phyloP scores from a whole-genome alignment of 768 basidiomycete genomes.

The Collybia mongolica region DNA sequence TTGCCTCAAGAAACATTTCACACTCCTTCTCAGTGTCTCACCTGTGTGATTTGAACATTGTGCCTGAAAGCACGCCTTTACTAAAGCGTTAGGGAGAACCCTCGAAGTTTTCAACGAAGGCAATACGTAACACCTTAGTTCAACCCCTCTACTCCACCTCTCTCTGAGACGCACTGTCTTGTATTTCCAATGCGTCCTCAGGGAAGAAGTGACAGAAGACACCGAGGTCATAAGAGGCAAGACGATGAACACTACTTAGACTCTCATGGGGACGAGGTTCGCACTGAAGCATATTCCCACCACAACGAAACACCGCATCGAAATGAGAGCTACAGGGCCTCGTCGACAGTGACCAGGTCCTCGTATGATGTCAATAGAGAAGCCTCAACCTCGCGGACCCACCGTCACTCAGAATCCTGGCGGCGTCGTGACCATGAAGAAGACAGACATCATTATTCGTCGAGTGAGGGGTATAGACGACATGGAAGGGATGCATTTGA shows the following conservation, averaged over 20 bases:
- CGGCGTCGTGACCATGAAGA: conserved; percentile 42
- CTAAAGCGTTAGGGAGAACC: conserved; percentile 22
- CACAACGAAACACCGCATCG: conserved; percentile 44
- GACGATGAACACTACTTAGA: conserved; percentile 49
- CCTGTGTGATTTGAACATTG: conserved; percentile 16
- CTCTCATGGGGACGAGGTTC: conserved; percentile 50
- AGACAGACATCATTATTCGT: conserved; percentile 38
- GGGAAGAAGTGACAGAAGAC: conserved; percentile 46
- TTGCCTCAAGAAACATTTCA: background rate
- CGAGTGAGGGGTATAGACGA: conserved; percentile 46
- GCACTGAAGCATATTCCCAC: conserved; percentile 53
- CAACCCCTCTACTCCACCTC: conserved; percentile 20
- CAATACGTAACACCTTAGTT: conserved; percentile 31
- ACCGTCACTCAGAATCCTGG: conserved; percentile 51
- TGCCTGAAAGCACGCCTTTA: conserved; percentile 4
- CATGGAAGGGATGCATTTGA: conserved; percentile 52
- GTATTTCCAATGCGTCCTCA: conserved; percentile 39
- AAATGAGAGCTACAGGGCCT: conserved; percentile 46
- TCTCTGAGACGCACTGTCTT: conserved; percentile 17
- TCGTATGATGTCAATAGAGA: conserved; percentile 51
- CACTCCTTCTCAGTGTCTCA: conserved; percentile 1
- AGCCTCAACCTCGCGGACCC: conserved; percentile 49
- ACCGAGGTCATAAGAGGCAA: conserved; percentile 48
- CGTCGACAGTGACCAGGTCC: conserved; percentile 40
- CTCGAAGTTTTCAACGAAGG: conserved; percentile 28